These are phyloP conservation scores for Aureobasidium musti DNA, from an alignment of 2,329 filamentous ascomycete species.

Conservation along the genomic window DNA sequence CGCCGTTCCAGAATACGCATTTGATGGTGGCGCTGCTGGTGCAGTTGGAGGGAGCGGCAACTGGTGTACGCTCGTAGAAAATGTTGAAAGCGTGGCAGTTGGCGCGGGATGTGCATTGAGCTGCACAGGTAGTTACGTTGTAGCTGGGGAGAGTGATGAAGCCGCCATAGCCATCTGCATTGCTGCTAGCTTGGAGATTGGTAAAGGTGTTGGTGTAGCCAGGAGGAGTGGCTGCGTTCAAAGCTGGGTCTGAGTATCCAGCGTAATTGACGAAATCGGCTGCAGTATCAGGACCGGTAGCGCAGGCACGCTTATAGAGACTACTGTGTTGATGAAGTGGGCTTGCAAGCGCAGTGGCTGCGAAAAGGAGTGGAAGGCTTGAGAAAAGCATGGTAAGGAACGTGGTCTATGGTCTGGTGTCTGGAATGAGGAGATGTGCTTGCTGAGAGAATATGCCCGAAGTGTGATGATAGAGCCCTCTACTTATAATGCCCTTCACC, in stretches of 20 bases:
- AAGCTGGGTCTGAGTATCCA: slow-evolving; percentile 32
- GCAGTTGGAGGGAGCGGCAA: neutral
- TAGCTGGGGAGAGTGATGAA: slow-evolving; percentile 12
- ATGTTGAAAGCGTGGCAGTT: slow-evolving; percentile 31
- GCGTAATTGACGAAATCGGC: slow-evolving; percentile 31
- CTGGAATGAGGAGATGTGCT: neutral
- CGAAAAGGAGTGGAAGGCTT: slow-evolving; percentile 8
- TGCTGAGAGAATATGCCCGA: neutral
- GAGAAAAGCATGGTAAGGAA: slow-evolving; percentile 2
- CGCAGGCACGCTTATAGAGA: neutral
- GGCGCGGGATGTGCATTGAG: slow-evolving; percentile 20
- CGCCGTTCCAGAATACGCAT: slow-evolving; percentile 42
- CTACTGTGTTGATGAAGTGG: neutral
- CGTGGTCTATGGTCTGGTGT: neutral
- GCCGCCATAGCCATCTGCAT: slow-evolving; percentile 5
- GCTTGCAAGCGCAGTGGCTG: neutral
- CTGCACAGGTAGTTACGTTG: slow-evolving; percentile 22
- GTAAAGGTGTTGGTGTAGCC: slow-evolving; percentile 32
- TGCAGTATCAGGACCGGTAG: slow-evolving; percentile 31
- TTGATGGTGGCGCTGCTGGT: slow-evolving; percentile 34
- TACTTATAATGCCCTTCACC: neutral
- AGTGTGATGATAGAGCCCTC: neutral
- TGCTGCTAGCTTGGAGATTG: slow-evolving; percentile 30
- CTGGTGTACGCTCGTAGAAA: slow-evolving; percentile 42
- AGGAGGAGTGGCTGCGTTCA: slow-evolving; percentile 27